Evolutionary conservation across 768 basidiomycete genomes (phyloP), one percentile per base, ranked within the genome.

Genomic region (Amanita exitialis): DNA sequence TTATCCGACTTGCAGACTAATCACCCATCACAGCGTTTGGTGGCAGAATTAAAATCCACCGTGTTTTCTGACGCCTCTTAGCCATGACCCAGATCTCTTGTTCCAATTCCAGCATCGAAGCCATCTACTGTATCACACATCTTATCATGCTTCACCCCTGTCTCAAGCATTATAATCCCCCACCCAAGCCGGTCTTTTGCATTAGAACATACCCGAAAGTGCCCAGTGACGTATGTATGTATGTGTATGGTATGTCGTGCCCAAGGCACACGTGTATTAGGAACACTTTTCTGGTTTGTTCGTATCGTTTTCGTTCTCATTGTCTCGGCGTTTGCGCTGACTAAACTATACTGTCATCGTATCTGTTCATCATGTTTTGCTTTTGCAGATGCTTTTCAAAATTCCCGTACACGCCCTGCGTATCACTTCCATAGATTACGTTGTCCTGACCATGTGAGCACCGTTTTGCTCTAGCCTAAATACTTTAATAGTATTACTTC

Each of bases 11-110:
- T 10, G 48, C 15, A 21, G 18, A 15, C 9, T 20, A 15, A 48
- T 45, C 32, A 49, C 32, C 18, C 18, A 12, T 35, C 44, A 44
- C 55, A 84, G 82, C 78, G 80, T 49, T 75, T 84, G 56, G 79
- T 84, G n/a, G 71, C 65, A 52, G 82, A 84, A 57, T 72, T 83
- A 4, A 78, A 78, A 59, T 67, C 71, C 25, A 65, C 80, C 35
- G 50, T 51, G 18, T 51, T 51, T 35, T 51, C 42, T 28, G 50
- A 51, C 28, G 10, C 34, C 35, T 44, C 42, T 44, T 44, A 36
- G 9, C 8, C 32, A 42, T 43, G 23, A 16, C n/a, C 9, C 27
- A 2, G 9, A 28, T n/a, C 28, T 48, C n/a, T 51, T 25, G 10
- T 57, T 41, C 47, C 45, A 27, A 35, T 51, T 50, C 41, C 38